Percentiles rank a stretch among this genome's conserved stretches.
phyloP scores from a whole-genome alignment of 192 early-diverging fungal species.

The Entrophospora sp. region DNA sequence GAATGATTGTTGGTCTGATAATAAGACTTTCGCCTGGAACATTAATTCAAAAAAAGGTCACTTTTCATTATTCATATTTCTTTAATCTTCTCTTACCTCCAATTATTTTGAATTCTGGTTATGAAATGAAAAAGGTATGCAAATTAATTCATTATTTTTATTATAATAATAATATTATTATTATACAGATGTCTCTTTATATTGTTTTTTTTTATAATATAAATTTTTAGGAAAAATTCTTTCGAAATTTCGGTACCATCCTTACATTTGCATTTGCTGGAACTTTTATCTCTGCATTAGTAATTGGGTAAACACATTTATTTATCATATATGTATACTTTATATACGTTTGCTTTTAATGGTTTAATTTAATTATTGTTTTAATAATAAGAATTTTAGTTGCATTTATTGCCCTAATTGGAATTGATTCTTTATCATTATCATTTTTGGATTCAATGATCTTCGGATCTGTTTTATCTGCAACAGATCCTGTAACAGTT shows the following conservation, averaged over 20 bases:
- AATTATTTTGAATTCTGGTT: conserved; percentile 95
- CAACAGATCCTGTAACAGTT: conserved; percentile 96
- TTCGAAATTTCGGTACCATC: conserved; percentile 82
- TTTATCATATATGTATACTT: conserved; percentile 8
- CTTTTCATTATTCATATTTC: conserved; percentile 86
- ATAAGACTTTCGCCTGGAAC: conserved; percentile 48
- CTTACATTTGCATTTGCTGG: conserved; percentile 90
- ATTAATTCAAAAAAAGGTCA: conserved; percentile 70
- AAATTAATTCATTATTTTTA: neutral
- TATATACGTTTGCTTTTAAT: too few relatives aligned
- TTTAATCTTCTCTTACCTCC: conserved; percentile 96
- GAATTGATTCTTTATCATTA: conserved; percentile 60
- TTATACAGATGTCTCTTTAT: too few relatives aligned
- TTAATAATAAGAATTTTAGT: conserved; percentile 42
- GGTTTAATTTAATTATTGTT: conserved; percentile 19
- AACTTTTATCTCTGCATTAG: conserved; percentile 83
- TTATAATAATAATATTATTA: neutral
- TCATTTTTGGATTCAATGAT: conserved; percentile 88
- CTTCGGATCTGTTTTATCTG: conserved; percentile 88
- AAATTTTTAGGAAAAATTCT: conserved; percentile 57
- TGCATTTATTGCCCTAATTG: conserved; percentile 59
- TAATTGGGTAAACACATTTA: conserved; percentile 90
- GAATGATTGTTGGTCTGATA: conserved; percentile 60
- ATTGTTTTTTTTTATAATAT: neutral
- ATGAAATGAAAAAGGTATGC: conserved; percentile 80